Conservation (phyloP, 2,329 filamentous ascomycete species). For the Chaetoscypha palmicola region DNA sequence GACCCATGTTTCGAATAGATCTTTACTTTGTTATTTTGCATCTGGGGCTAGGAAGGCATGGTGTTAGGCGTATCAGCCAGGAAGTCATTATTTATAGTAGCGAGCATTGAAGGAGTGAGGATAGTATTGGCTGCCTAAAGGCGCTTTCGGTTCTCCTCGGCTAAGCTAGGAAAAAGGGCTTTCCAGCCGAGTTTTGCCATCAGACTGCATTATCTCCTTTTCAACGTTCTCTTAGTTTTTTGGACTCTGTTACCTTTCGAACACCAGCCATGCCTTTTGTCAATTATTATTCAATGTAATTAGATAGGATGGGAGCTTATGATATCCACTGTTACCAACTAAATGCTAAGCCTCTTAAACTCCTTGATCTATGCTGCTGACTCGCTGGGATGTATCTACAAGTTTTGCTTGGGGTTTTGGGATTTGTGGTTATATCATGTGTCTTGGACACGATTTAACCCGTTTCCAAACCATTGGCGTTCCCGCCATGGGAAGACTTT, state of each 20-base stretch:
- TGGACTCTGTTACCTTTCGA: slow-evolving; percentile 26
- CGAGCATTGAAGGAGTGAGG: slow-evolving; percentile 31
- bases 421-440: too few relatives aligned
- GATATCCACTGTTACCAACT: slow-evolving; percentile 26
- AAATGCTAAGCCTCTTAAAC: not conserved
- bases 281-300: slow-evolving; percentile 31
- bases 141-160: not conserved
- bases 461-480: slow-evolving; percentile 44
- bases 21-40: slow-evolving; percentile 29
- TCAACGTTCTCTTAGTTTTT: slow-evolving; percentile 23
- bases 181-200: slow-evolving; percentile 9
- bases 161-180: too few relatives aligned
- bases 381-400: too few relatives aligned
- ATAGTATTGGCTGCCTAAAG: slow-evolving; percentile 14
- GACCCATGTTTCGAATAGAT: slow-evolving; percentile 22
- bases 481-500: slow-evolving; percentile 46
- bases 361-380: slow-evolving; percentile 6
- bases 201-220: slow-evolving; percentile 20
- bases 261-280: slow-evolving; percentile 20
- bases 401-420: too few relatives aligned
- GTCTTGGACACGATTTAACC: too few relatives aligned
- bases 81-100: slow-evolving; percentile 28
- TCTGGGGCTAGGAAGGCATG: slow-evolving; percentile 28
- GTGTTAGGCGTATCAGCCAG: slow-evolving; percentile 30
- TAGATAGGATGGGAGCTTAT: slow-evolving; percentile 31